Base-by-base conservation (phyloP, 1,139 yeast genomes). In the Debaryomycetaceae sp. region DNA sequence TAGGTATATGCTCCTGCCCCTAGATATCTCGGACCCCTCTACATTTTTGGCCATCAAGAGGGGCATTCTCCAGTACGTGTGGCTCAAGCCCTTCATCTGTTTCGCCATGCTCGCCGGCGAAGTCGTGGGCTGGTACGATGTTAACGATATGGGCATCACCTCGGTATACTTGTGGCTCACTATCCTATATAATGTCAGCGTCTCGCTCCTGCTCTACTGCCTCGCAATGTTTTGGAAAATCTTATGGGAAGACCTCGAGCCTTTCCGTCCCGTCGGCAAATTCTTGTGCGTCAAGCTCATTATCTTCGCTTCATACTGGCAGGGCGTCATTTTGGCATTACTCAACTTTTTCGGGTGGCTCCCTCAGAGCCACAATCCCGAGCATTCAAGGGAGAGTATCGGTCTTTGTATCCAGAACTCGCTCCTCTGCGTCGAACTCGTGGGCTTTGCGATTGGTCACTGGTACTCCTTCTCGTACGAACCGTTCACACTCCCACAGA, bases 271-370 rank as follows among this genome's bases (percentile, higher is more conserved):
- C 2, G 76, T 90, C 63, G 87, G 94, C 7, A 92, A 92, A 52
- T 90, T 90, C 49, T 53, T 92, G 26, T 86, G 96, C 57, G 95
- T 90, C 30, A 90, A 90, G 50, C 65, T 86, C 39, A 83, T 90
- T 33, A 87, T 92, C 32, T 90, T 90, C 62, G 96, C 95, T 22
- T 82, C 95, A 13, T 90, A 86, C 51, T 90, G 98, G 98, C 98
- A 90, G 50, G 90, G 95, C 0, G 65, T 87, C 16, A 43, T 77
- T 0, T 60, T 90, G 27, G 75, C 83, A 1, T 49, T 80, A 2
- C 45, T 83, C 24, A 74, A 68, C 37, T 65, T 67, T 40, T 51
- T 73, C 25, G 76, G 80, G 1, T 38, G 71, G 1, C 57, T 85
- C 15, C 49, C 48, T 8, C 41, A 39, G n/a, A 29, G 34, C 18